Evolutionary conservation across 2,329 filamentous ascomycete genomes (phyloP).

Genomic region (Claviceps sp.): DNA sequence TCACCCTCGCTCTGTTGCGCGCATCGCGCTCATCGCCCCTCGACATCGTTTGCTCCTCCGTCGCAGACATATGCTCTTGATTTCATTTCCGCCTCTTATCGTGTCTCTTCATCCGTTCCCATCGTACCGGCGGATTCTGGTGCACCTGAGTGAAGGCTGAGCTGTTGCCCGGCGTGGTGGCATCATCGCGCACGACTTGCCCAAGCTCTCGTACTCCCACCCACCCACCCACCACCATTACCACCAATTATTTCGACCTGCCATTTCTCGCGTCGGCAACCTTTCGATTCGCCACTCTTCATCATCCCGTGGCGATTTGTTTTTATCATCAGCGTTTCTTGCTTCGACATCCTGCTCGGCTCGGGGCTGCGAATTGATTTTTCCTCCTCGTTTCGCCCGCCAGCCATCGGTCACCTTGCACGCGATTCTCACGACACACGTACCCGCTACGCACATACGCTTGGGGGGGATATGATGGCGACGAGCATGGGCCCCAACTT

Average conservation of each 20-base stretch:
- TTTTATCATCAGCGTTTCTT: neutral
- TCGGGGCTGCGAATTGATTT: neutral
- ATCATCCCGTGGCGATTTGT: neutral
- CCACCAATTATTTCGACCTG: constrained; percentile 3
- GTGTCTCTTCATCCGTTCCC: neutral
- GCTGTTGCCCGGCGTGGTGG: constrained; percentile 1
- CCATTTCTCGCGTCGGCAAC: neutral
- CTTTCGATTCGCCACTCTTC: neutral
- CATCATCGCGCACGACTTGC: neutral
- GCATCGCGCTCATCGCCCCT: neutral
- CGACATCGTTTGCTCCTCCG: neutral
- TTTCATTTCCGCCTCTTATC: neutral
- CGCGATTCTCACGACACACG: neutral
- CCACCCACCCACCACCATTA: neutral
- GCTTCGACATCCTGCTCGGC: neutral
- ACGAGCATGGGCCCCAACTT: constrained; percentile 49
- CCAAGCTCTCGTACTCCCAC: neutral
- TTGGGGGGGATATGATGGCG: constrained; percentile 48
- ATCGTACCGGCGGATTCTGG: neutral
- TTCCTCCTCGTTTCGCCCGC: neutral
- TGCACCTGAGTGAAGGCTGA: constrained; percentile 1
- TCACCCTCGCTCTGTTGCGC: constrained; percentile 4
- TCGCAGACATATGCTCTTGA: neutral
- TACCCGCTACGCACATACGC: neutral
- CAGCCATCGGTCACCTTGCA: neutral